Conservation (phyloP, 148 eudicot genomes). For the Tetragonia tetragonoides region DNA sequence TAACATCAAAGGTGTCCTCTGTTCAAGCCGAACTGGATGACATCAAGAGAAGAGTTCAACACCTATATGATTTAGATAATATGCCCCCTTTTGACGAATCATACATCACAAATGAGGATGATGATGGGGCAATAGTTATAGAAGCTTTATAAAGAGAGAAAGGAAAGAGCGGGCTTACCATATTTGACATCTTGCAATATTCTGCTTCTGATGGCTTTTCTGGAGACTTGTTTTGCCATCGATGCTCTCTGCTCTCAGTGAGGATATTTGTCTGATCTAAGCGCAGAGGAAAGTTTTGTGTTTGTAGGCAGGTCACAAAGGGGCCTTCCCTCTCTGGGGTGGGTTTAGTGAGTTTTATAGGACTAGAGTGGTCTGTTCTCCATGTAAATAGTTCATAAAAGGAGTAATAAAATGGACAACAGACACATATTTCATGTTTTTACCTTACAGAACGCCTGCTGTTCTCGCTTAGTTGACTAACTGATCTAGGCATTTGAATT, state of each 20-base stretch:
- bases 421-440: not conserved
- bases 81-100: constrained; percentile 35
- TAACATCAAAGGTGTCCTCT: constrained; percentile 29
- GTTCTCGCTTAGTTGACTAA: not conserved
- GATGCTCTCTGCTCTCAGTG: not conserved
- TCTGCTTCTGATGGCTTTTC: not conserved
- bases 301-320: constrained; percentile 3
- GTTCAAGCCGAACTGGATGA: constrained; percentile 41
- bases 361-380: not conserved
- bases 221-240: not conserved
- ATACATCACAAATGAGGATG: constrained; percentile 19
- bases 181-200: not conserved
- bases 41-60: constrained; percentile 34
- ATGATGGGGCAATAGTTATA: constrained; percentile 29
- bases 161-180: not conserved
- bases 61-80: constrained; percentile 38
- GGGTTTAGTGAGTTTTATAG: not conserved
- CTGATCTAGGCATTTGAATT: too few relatives aligned
- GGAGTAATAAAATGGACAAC: not conserved
- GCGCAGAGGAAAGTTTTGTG: not conserved
- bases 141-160: constrained; percentile 19
- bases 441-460: not conserved
- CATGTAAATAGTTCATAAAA: constrained; percentile 13
- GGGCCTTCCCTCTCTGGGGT: not conserved
- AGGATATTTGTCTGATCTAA: constrained; percentile 1